Evolutionary conservation across 306 rosid genomes (phyloP), one percentile per base, ranked within the genome.

Genomic region (Quercus rubra): DNA sequence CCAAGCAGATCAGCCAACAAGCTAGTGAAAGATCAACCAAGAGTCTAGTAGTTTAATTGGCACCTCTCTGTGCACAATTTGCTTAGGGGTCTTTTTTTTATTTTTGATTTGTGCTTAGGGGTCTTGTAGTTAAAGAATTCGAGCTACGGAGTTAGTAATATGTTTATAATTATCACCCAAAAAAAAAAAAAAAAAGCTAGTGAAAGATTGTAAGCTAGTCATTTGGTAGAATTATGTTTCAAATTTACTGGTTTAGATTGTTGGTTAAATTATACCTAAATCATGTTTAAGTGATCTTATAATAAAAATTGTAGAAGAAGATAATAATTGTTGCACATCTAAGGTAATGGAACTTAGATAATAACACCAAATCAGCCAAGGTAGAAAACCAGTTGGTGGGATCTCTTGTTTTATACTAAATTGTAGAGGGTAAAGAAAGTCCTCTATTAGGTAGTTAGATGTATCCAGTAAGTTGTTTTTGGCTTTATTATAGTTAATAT

Each of bases 361-460:
- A 12, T 12, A 49, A 49, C 77, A 38, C 62, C 18, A 52, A 78
- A 67, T 72, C 43, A 77, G 17, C 79, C 41, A 69, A 11, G 66
- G 23, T 59, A 84, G 52, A 78, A 54, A 78, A 23, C 4, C 4
- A 79, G 81, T 85, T 68, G 84, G 83, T 88, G 83, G 77, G 83
- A 83, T 81, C 88, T 78, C 9, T 57, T 20, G 6, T 20, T 21
- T 57, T 20, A 21, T 7, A 23, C 54, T 49, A 49, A 49, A 13
- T 49, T 49, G 17, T 49, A 49, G 54, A 49, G 14, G 54, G 15
- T 10, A 13, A 12, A 49, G 54, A 49, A 49, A 49, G 54, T 49
- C 54, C 17, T 49, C 54, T 49, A 80, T 27, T 78, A 73, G 80
- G 46, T 71, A 63, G 55, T 70, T 61, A 69, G 63, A 83, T 75